Conservation (phyloP, 768 basidiomycete species). For the Tylopilus vinaceipallidus region DNA sequence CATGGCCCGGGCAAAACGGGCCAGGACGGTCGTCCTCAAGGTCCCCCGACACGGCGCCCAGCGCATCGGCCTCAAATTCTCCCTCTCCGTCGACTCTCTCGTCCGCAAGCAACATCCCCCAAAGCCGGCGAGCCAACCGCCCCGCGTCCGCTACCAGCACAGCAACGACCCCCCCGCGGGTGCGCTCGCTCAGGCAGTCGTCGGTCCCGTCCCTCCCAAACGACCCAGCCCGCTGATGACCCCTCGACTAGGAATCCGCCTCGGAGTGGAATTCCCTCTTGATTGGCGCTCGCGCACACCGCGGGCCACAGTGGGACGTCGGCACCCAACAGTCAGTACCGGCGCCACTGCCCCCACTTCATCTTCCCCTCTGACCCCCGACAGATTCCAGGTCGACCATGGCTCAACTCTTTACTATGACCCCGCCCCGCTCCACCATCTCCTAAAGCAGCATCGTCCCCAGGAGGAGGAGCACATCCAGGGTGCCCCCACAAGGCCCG, state of each 20-base stretch:
- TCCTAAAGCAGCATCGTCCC: conserved; percentile 39
- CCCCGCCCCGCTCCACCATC: conserved; percentile 56
- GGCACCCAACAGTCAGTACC: conserved; percentile 81
- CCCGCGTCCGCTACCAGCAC: conserved; percentile 47
- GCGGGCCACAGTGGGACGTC: conserved; percentile 87
- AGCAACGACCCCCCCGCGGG: conserved; percentile 47
- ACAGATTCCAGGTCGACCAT: conserved; percentile 74
- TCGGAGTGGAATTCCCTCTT: conserved; percentile 86
- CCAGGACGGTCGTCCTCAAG: conserved; percentile 55
- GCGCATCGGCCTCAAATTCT: conserved; percentile 62
- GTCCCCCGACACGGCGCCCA: conserved; percentile 79
- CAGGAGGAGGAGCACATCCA: conserved; percentile 29
- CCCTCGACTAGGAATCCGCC: conserved; percentile 75
- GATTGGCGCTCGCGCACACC: conserved; percentile 72
- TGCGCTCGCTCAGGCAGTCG: conserved; percentile 60
- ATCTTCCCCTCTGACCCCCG: neutral
- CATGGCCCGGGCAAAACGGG: conserved; percentile 45
- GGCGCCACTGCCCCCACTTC: too few relatives aligned
- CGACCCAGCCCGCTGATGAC: too few relatives aligned
- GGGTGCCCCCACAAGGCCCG: conserved; percentile 17
- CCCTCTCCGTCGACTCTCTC: conserved; percentile 53
- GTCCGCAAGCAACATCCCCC: conserved; percentile 48
- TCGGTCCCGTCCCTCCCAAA: conserved; percentile 36
- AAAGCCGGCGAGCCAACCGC: conserved; percentile 44
- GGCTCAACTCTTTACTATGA: conserved; percentile 74